phyloP scores from a whole-genome alignment of 2,329 filamentous ascomycete species.

The Purpureocillium lavendulum region DNA sequence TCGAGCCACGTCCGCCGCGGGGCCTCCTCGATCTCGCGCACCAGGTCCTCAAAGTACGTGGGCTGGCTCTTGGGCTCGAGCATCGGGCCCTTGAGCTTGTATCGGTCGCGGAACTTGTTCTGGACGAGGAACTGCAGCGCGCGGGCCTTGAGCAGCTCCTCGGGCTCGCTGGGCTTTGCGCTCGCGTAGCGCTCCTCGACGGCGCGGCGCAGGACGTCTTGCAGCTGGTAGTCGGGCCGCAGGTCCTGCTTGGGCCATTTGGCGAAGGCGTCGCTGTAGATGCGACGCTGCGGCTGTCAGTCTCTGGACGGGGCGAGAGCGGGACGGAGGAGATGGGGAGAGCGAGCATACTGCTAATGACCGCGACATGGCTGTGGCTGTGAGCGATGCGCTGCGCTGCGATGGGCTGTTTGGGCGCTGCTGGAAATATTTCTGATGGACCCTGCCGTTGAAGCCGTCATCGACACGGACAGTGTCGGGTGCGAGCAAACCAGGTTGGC shows the following conservation, averaged over 20 bases:
- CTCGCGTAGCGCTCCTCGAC: conserved; percentile 25
- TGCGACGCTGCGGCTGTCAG: conserved; percentile 18
- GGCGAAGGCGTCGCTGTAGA: conserved; percentile 30
- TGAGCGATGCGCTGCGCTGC: not conserved
- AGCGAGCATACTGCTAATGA: conserved; percentile 19
- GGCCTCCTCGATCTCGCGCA: conserved; percentile 55
- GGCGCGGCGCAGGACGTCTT: conserved; percentile 39
- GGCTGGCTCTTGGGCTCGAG: conserved; percentile 54
- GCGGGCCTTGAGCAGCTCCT: conserved; percentile 48
- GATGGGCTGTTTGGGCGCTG: not conserved
- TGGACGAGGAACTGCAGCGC: conserved; percentile 51
- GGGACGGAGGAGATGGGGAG: not conserved
- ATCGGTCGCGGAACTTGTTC: conserved; percentile 48
- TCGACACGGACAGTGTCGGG: too few species aligned
- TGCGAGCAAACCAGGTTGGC: too few species aligned
- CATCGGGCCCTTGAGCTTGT: conserved; percentile 36
- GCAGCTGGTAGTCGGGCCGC: conserved; percentile 55
- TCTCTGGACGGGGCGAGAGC: not conserved
- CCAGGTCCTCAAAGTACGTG: conserved; percentile 52
- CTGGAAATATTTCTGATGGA: too few species aligned
- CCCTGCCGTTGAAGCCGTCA: too few species aligned
- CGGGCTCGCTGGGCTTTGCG: conserved; percentile 30
- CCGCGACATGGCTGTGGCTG: conserved; percentile 19
- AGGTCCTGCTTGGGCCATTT: conserved; percentile 58
- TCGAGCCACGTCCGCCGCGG: conserved; percentile 48